A percentile compares a stretch with the other conserved stretches of the same genome.
phyloP scores from a whole-genome alignment of 2,329 filamentous ascomycete species.

The Aspergillus novofumigatus region DNA sequence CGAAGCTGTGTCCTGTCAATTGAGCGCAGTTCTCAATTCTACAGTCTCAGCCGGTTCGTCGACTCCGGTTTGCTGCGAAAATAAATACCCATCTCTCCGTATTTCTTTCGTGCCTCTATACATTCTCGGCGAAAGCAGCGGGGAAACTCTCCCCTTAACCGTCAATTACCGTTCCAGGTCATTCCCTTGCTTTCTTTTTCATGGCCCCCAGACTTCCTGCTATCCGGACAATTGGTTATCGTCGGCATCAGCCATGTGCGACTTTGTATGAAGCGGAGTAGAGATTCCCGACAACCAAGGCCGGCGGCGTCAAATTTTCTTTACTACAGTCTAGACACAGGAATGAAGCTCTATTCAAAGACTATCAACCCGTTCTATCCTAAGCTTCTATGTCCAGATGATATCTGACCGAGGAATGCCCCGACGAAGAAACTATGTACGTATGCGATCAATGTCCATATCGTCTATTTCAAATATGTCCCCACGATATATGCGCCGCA shows the following conservation, averaged over 20 bases:
- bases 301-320: too few relatives aligned
- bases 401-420: background rate
- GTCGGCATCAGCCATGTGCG: background rate
- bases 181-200: conserved; percentile 12
- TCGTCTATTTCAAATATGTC: background rate
- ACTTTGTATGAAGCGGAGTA: background rate
- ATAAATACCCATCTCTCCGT: conserved; percentile 18
- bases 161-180: conserved; percentile 11
- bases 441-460: background rate
- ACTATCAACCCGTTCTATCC: background rate
- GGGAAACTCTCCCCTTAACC: conserved; percentile 12
- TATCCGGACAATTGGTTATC: background rate
- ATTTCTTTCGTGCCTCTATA: conserved; percentile 22
- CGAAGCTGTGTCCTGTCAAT: too few relatives aligned
- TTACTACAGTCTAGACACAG: background rate
- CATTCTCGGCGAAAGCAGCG: conserved; percentile 15
- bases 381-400: background rate
- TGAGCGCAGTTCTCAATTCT: background rate
- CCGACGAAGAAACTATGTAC: background rate
- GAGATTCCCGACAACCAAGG: background rate
- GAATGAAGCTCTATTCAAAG: background rate
- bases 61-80: conserved; percentile 6
- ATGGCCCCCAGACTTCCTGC: conserved; percentile 11
- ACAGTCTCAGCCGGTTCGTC: background rate
- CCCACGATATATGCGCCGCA: background rate